Evolutionary conservation across 257 asterid species (phyloP).

Genomic region (Capsicum baccatum): DNA sequence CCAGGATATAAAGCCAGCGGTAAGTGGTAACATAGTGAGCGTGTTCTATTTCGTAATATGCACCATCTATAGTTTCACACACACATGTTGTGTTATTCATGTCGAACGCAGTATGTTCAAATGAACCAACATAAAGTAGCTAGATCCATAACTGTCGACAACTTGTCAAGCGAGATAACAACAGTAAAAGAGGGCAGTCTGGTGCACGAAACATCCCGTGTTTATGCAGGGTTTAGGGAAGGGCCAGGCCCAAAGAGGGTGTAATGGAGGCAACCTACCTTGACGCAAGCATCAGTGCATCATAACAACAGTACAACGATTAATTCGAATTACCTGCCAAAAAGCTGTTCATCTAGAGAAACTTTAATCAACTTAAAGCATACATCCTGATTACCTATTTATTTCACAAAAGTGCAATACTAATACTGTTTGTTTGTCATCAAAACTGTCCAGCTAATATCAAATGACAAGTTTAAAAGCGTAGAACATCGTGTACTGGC

Average conservation of each 20-base stretch:
- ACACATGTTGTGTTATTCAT: not conserved
- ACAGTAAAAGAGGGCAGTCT: too few species aligned
- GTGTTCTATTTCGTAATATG: not conserved
- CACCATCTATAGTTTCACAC: not conserved
- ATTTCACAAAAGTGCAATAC: not conserved
- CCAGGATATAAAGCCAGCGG: not conserved
- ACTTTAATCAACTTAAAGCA: not conserved
- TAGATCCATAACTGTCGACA: not conserved
- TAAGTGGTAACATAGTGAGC: not conserved
- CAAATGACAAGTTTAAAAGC: constrained; percentile 29
- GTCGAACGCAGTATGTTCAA: not conserved
- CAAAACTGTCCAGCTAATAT: constrained; percentile 1
- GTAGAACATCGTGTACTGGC: constrained; percentile 62
- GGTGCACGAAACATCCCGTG: not conserved
- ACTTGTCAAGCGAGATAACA: not conserved
- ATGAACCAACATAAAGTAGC: not conserved
- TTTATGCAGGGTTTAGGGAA: not conserved
- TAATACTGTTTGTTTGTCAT: not conserved
- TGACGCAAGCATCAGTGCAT: not conserved
- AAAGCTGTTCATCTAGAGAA: not conserved
- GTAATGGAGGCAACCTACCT: not conserved
- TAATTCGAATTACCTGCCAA: not conserved
- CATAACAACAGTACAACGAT: not conserved
- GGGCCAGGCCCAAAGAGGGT: not conserved
- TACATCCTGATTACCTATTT: not conserved